phyloP scores from a whole-genome alignment of 495 filamentous ascomycete species.

The Podospora pseudocomata region DNA sequence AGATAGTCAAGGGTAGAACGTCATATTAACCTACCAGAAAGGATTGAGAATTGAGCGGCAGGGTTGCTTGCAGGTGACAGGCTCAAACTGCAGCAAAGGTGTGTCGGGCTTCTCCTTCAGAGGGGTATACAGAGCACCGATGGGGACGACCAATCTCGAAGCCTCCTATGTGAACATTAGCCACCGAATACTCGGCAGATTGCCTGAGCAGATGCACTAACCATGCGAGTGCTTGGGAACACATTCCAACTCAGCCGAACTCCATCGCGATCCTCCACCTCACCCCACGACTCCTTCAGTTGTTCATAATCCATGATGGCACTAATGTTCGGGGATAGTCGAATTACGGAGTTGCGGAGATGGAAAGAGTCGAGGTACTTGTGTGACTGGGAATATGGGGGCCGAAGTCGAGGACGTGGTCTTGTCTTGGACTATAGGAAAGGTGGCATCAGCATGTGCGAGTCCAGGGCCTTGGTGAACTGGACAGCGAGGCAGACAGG shows the following conservation, averaged over 20 bases:
- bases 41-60: constrained; percentile 97
- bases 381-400: background rate
- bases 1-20: constrained; percentile 5
- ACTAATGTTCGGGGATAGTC: background rate
- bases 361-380: background rate
- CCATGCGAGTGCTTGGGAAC: constrained; percentile 97
- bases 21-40: constrained; percentile 64
- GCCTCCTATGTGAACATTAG: constrained; percentile 66
- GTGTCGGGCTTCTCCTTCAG: constrained; percentile 92
- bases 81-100: constrained; percentile 90
- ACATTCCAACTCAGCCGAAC: constrained; percentile 98
- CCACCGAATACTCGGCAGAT: constrained; percentile 8
- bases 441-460: constrained; percentile 31
- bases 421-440: constrained; percentile 16
- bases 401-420: background rate
- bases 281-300: constrained; percentile 95
- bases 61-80: constrained; percentile 93
- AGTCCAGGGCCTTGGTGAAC: constrained; percentile 4
- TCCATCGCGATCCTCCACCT: constrained; percentile 95
- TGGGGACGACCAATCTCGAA: constrained; percentile 92
- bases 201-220: constrained; percentile 29
- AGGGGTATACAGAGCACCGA: constrained; percentile 94
- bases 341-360: background rate
- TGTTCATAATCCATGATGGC: constrained; percentile 53
- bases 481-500: background rate